phyloP scores from a whole-genome alignment of 352 stramenopile genomes.

The Globisporangium spiculum region DNA sequence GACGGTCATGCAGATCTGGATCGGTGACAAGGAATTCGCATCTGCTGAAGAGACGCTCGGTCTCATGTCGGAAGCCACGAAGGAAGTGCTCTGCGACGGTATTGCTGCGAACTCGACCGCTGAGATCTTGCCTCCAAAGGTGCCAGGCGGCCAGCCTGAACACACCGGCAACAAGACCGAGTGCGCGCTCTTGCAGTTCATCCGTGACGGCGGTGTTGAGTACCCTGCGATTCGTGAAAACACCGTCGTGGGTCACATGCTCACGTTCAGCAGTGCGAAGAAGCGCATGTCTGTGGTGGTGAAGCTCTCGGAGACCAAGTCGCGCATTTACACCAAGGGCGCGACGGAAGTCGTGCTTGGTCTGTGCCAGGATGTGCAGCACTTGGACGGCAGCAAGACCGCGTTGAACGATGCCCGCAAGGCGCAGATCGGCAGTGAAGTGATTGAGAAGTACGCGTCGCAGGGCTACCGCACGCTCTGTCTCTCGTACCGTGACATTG shows the following conservation, averaged over 20 bases:
- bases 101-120: conserved; percentile 61
- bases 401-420: conserved; percentile 30
- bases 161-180: conserved; percentile 75
- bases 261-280: conserved; percentile 65
- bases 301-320: conserved; percentile 35
- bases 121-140: conserved; percentile 51
- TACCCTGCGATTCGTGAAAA: conserved; percentile 37
- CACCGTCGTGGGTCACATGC: conserved; percentile 51
- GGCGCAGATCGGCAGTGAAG: conserved; percentile 29
- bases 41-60: conserved; percentile 25
- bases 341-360: conserved; percentile 58
- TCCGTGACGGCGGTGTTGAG: conserved; percentile 45
- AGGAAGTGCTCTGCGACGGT: conserved; percentile 36
- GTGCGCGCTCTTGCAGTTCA: conserved; percentile 54
- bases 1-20: conserved; percentile 89
- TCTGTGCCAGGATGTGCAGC: conserved; percentile 41
- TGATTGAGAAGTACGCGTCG: conserved; percentile 69
- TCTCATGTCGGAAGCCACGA: conserved; percentile 31
- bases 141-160: conserved; percentile 38
- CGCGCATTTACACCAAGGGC: conserved; percentile 60
- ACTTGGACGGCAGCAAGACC: conserved; percentile 36
- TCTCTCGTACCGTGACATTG: conserved; percentile 43
- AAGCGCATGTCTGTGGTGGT: conserved; percentile 74
- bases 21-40: conserved; percentile 51
- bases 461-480: conserved; percentile 79